Percentiles rank a stretch among this genome's conserved stretches.
Evolutionary conservation across 192 early-diverging fungal genomes (phyloP).

Genomic region (Paraglomus occultum): DNA sequence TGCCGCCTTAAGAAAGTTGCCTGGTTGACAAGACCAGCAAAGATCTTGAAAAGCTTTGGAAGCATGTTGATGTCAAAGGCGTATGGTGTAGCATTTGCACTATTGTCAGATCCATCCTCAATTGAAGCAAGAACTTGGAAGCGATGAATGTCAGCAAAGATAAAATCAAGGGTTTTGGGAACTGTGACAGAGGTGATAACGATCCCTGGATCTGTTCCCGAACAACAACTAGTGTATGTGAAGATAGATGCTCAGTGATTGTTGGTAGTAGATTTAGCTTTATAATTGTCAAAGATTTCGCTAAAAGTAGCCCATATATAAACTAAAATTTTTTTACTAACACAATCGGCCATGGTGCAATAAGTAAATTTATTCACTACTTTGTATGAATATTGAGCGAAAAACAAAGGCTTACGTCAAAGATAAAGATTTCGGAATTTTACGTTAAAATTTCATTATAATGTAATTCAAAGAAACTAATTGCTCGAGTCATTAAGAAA

Average conservation of each 20-base stretch:
- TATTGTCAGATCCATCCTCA: slow-evolving; percentile 17
- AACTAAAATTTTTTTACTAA: too few relatives aligned
- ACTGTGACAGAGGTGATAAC: slow-evolving; percentile 18
- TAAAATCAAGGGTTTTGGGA: slow-evolving; percentile 11
- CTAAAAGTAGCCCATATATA: too few relatives aligned
- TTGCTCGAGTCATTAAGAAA: too few relatives aligned
- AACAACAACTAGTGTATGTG: slow-evolving; percentile 13
- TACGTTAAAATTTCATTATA: too few relatives aligned
- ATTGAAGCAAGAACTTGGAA: slow-evolving; percentile 20
- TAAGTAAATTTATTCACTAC: too few relatives aligned
- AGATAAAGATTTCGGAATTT: too few relatives aligned
- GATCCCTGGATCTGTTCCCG: slow-evolving; percentile 12
- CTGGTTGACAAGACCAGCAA: slow-evolving; percentile 11
- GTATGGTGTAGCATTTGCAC: slow-evolving; percentile 16
- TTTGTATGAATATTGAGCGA: too few relatives aligned
- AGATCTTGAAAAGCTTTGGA: slow-evolving; percentile 9
- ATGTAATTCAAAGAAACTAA: too few relatives aligned
- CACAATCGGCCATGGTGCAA: too few relatives aligned
- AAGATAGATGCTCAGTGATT: slow-evolving; percentile 18
- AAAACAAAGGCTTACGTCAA: too few relatives aligned
- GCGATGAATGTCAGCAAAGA: slow-evolving; percentile 9
- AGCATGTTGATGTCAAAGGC: slow-evolving; percentile 3
- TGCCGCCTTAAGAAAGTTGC: not conserved
- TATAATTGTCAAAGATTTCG: too few relatives aligned
- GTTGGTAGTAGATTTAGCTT: too few relatives aligned